Percentiles rank a stretch among this genome's conserved stretches.
Conservation (phyloP, 1,284 basidiomycete genomes). For the Microbotryomycetes sp. region DNA sequence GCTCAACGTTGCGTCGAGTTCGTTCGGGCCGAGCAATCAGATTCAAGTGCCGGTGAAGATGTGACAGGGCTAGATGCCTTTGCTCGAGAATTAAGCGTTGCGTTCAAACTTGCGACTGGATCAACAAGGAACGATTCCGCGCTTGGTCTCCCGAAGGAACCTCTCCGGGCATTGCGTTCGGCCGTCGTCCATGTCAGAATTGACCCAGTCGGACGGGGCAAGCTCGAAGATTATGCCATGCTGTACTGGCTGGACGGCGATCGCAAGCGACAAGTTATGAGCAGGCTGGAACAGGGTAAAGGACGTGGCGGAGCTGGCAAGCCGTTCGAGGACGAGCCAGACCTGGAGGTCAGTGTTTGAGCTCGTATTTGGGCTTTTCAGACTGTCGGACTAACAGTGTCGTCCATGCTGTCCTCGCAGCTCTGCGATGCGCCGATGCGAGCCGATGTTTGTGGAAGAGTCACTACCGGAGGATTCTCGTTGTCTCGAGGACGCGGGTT, state of each 20-base stretch:
- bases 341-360: neutral
- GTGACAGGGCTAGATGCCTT: neutral
- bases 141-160: neutral
- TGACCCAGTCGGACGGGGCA: neutral
- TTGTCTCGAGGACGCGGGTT: slow-evolving; percentile 64
- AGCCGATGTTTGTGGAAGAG: slow-evolving; percentile 60
- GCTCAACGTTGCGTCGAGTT: neutral
- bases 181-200: neutral
- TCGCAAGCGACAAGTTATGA: neutral
- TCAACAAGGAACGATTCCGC: neutral
- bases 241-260: neutral
- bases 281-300: neutral
- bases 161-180: neutral
- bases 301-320: neutral
- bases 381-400: neutral
- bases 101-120: neutral
- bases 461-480: slow-evolving; percentile 71
- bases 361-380: neutral
- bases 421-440: slow-evolving; percentile 28
- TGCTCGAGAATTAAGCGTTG: neutral
- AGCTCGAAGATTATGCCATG: neutral
- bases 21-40: neutral
- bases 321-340: neutral
- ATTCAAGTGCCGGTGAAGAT: neutral
- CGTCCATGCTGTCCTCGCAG: slow-evolving; percentile 14